A percentile compares a stretch with the other conserved stretches of the same genome.
phyloP scores from a whole-genome alignment of 2,329 filamentous ascomycete species.

The Sarocladiaceae sp. region DNA sequence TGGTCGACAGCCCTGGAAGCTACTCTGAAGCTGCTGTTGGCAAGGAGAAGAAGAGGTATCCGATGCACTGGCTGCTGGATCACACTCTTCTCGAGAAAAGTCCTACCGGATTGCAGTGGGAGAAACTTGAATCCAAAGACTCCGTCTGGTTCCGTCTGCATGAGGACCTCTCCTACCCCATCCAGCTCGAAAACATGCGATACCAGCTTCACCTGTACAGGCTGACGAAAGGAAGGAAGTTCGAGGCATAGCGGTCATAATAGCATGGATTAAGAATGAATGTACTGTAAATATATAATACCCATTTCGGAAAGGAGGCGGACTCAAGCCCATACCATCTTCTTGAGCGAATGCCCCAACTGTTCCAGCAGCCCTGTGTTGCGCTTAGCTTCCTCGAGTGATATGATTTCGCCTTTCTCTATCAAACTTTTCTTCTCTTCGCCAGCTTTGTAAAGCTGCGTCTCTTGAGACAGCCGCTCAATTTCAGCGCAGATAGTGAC shows the following conservation, averaged over 20 bases:
- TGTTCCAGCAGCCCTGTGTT: conserved; percentile 83
- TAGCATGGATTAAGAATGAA: neutral
- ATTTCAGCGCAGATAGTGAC: conserved; percentile 70
- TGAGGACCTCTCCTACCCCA: conserved; percentile 65
- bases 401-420: conserved; percentile 67
- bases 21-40: conserved; percentile 79
- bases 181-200: conserved; percentile 87
- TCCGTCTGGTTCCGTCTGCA: conserved; percentile 79
- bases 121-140: conserved; percentile 67
- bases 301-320: conserved; percentile 11
- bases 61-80: conserved; percentile 90
- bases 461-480: conserved; percentile 54
- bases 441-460: conserved; percentile 33
- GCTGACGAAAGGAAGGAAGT: conserved; percentile 10
- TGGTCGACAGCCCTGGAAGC: conserved; percentile 88
- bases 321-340: conserved; percentile 71
- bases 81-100: conserved; percentile 58
- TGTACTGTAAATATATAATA: conserved; percentile 9
- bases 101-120: conserved; percentile 50
- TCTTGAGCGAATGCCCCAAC: conserved; percentile 85
- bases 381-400: conserved; percentile 74
- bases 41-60: conserved; percentile 61
- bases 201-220: conserved; percentile 85
- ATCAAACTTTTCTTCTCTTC: conserved; percentile 42
- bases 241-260: no score